Evolutionary conservation across 257 asterid species (phyloP).

Genomic region (Forsythia suspensa): DNA sequence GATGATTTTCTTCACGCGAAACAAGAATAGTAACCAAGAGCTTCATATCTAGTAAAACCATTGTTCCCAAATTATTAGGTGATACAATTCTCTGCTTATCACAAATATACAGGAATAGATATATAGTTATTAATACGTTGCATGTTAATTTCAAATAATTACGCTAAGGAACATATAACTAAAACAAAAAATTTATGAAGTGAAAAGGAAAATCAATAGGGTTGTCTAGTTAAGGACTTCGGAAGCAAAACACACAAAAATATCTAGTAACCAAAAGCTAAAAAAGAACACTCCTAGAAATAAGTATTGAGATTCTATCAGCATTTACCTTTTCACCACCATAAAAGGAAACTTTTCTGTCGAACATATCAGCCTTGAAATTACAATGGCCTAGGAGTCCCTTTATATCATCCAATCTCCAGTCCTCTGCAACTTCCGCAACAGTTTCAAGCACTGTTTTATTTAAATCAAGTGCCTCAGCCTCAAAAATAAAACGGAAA

Average conservation of each 20-base stretch:
- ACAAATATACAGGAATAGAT: too few relatives aligned
- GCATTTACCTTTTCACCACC: conserved; percentile 3
- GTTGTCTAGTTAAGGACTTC: too few relatives aligned
- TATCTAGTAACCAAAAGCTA: too few relatives aligned
- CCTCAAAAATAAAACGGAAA: conserved; percentile 42
- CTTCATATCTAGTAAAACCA: neutral
- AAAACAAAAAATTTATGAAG: too few relatives aligned
- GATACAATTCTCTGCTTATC: too few relatives aligned
- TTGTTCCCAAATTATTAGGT: neutral
- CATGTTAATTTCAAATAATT: too few relatives aligned
- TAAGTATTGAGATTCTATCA: neutral
- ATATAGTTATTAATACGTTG: too few relatives aligned
- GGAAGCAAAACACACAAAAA: too few relatives aligned
- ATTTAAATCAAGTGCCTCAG: conserved; percentile 93
- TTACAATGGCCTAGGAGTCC: conserved; percentile 88
- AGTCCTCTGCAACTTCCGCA: conserved; percentile 90
- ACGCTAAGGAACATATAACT: too few relatives aligned
- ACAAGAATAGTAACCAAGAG: conserved; percentile 88
- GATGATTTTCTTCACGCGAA: neutral
- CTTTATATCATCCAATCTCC: conserved; percentile 92
- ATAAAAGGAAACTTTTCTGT: neutral
- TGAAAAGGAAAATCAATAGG: too few relatives aligned
- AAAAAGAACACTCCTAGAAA: neutral
- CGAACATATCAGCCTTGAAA: neutral
- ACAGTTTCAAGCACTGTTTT: conserved; percentile 70